phyloP scores from a whole-genome alignment of 306 rosid species.

The Hippophae tibetana region DNA sequence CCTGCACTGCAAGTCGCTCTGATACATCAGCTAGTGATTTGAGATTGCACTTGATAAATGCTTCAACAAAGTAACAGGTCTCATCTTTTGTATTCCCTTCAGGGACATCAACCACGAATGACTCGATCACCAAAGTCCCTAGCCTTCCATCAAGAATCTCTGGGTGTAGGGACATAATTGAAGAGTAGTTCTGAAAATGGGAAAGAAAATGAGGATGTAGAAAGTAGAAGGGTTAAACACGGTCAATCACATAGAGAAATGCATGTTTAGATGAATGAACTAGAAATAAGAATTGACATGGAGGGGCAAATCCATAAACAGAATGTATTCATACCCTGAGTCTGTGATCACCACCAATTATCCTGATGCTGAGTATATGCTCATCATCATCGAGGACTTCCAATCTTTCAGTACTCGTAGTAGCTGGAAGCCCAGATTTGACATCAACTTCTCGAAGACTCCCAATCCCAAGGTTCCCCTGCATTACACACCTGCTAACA shows the following conservation, averaged over 20 bases:
- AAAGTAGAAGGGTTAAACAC: background rate
- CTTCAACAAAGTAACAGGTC: conserved; percentile 87
- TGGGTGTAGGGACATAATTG: conserved; percentile 77
- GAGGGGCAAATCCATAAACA: background rate
- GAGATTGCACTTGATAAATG: conserved; percentile 89
- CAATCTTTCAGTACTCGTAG: conserved; percentile 88
- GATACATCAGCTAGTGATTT: conserved; percentile 89
- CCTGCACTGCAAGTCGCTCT: conserved; percentile 82
- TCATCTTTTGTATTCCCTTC: conserved; percentile 95
- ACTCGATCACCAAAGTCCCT: conserved; percentile 82
- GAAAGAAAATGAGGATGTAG: background rate
- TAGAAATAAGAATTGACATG: background rate
- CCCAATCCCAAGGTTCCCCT: conserved; percentile 82
- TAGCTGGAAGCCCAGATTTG: conserved; percentile 91
- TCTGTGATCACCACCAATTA: conserved; percentile 89
- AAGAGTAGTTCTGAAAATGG: conserved; percentile 72
- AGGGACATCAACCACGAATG: conserved; percentile 91
- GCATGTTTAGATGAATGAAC: background rate
- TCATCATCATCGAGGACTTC: conserved; percentile 84
- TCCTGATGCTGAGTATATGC: conserved; percentile 69
- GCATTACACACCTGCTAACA: conserved; percentile 74
- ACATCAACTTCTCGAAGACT: conserved; percentile 86
- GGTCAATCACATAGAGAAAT: background rate
- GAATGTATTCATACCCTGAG: conserved; percentile 49
- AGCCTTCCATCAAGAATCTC: conserved; percentile 83